Evolutionary conservation across 139 green algal species (phyloP).

Genomic region (Parachlorella kessleri): DNA sequence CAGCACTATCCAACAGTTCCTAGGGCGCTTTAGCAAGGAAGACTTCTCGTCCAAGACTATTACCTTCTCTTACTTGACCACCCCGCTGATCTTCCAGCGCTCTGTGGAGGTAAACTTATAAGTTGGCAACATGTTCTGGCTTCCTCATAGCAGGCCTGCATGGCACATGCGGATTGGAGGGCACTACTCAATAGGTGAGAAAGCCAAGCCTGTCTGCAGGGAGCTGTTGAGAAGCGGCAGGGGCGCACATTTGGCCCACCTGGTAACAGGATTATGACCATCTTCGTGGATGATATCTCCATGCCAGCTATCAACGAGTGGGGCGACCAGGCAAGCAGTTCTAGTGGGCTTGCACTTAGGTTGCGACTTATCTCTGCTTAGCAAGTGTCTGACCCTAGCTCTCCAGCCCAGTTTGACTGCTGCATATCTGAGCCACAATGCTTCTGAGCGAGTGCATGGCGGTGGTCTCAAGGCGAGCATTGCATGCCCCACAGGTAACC

Average conservation of each 20-base stretch:
- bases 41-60: conserved; percentile 82
- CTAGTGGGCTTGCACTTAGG: too few relatives aligned
- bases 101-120: conserved; percentile 41
- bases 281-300: conserved; percentile 94
- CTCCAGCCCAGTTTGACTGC: too few relatives aligned
- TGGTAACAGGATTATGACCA: conserved; percentile 82
- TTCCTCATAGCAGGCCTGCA: too few relatives aligned
- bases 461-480: too few relatives aligned
- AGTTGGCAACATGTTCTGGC: too few relatives aligned
- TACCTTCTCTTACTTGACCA: conserved; percentile 93
- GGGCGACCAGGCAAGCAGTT: conserved; percentile 80
- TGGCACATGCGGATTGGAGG: too few relatives aligned
- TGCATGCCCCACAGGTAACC: conserved; percentile 78
- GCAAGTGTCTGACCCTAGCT: too few relatives aligned
- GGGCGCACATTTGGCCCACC: conserved; percentile 92
- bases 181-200: too few relatives aligned
- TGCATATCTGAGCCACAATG: too few relatives aligned
- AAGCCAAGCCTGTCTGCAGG: conserved; percentile 74
- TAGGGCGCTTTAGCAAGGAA: conserved; percentile 71
- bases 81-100: conserved; percentile 90
- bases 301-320: conserved; percentile 96
- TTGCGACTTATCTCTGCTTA: too few relatives aligned
- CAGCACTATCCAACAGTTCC: conserved; percentile 83
- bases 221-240: conserved; percentile 91
- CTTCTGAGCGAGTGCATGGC: too few relatives aligned